These are phyloP conservation scores for Fusarium sacchari DNA, from an alignment of 2,329 filamentous ascomycete species.

Conservation along the genomic window DNA sequence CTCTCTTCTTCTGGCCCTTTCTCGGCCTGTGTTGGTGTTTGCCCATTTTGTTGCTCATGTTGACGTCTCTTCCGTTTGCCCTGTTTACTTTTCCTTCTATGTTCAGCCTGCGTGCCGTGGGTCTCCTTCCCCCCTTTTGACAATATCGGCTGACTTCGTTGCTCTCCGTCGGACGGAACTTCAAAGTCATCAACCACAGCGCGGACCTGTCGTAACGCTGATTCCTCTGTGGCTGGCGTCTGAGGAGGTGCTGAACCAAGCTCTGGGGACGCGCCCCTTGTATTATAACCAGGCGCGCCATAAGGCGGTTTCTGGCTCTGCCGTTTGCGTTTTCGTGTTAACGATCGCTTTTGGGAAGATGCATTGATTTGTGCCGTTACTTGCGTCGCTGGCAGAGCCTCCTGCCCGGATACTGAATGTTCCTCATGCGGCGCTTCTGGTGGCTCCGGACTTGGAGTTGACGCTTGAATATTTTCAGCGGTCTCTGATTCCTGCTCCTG, in stretches of 20 bases:
- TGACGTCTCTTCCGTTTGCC: neutral
- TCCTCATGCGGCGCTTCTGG: neutral
- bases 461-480: neutral
- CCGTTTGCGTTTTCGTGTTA: neutral
- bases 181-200: neutral
- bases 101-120: neutral
- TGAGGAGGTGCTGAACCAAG: slow-evolving; percentile 10
- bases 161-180: neutral
- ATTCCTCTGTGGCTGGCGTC: neutral
- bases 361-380: neutral
- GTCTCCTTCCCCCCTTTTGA: neutral
- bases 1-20: neutral
- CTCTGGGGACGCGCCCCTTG: slow-evolving; percentile 21
- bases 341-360: neutral
- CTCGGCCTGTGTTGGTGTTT: neutral
- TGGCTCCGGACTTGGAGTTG: neutral
- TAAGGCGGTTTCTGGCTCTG: slow-evolving; percentile 25
- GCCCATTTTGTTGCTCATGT: neutral
- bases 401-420: neutral
- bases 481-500: neutral
- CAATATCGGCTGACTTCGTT: neutral
- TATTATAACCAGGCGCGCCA: neutral
- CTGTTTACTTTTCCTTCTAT: neutral
- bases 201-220: neutral
- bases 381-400: neutral